Evolutionary conservation across 1,139 yeast species (phyloP).

Genomic region (Magnusiomyces magnusii): DNA sequence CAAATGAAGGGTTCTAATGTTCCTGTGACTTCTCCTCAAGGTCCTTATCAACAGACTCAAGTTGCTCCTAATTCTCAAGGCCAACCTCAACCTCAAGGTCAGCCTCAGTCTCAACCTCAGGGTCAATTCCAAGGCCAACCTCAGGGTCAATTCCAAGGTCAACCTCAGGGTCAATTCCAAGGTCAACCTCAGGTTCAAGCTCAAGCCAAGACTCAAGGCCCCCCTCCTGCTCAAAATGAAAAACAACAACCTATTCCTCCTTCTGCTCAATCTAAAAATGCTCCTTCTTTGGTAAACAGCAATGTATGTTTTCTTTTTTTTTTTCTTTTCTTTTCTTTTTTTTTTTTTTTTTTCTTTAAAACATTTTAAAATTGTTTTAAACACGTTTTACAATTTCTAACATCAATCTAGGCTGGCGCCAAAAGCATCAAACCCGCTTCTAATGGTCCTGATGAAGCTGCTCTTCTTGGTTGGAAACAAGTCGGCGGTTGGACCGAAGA

Average conservation of each 20-base stretch:
- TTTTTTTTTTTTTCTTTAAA: background rate
- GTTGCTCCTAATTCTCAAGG: background rate
- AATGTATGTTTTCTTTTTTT: background rate
- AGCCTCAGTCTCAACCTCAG: background rate
- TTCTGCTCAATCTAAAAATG: background rate
- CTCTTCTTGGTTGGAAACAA: conserved; percentile 78
- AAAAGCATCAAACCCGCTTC: background rate
- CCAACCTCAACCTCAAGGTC: no score
- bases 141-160: background rate
- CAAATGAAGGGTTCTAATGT: background rate
- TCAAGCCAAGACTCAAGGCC: background rate
- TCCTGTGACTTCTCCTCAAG: background rate
- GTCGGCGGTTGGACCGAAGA: conserved; percentile 78
- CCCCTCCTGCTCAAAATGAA: background rate
- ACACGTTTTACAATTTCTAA: no score
- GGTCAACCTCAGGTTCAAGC: background rate
- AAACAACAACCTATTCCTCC: background rate
- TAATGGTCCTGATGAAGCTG: conserved; percentile 20
- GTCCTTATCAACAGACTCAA: background rate
- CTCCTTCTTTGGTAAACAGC: background rate
- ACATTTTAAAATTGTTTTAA: background rate
- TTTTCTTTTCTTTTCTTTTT: background rate
- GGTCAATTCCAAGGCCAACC: background rate
- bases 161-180: background rate
- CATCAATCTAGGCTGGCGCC: background rate